Base-by-base conservation (phyloP, 2,329 filamentous ascomycete species). In the Fusarium nurragi region DNA sequence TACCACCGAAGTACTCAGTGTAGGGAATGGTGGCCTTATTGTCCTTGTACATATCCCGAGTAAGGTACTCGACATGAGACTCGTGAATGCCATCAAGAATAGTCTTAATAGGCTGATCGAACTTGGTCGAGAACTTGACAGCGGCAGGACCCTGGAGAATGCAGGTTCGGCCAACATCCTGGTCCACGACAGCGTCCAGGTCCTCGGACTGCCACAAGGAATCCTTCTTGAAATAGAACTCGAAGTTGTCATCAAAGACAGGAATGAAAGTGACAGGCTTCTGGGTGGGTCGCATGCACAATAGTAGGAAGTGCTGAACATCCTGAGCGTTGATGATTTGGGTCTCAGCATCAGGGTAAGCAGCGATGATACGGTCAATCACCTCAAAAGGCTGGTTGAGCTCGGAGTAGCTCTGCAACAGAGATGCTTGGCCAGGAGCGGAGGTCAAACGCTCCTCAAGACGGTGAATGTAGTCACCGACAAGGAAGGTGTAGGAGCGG, bases 211-310 rank as follows among this genome's bases (percentile, higher is more conserved):
- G 95, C 95, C 95, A 99, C 9, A 99, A 86, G 2, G 95, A 99
- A 78, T 99, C 95, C 83, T 99, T 99, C 88, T 99, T 99, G 90
- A 99, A 99, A 83, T 93, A 99, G 81, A 96, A 97, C 76, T 99
- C 95, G 69, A 99, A 99, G 76, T 94, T 97, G 65, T 97, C 93
- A 72, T 99, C 95, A 21, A 99, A 85, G n/a, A 91, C 85, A 6
- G 95, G 95, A 26, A 99, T 94, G 76, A 99, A 99, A 1, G 94
- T 95, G 25, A 96, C 92, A 4, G 95, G 95, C 85, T 99, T 99
- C 83, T 99, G 95, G 37, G 90, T 90, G 44, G 91, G 92, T 34
- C 93, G 90, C 80, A 95, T 90, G 84, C 94, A 98, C 39, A 99
- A 88, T 30, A 97, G 84, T 51, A 99, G 80, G 84, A 99, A 98